Base-by-base conservation (phyloP, 371 early-diverging fungal genomes). In the Apophysomyces ossiformis region DNA sequence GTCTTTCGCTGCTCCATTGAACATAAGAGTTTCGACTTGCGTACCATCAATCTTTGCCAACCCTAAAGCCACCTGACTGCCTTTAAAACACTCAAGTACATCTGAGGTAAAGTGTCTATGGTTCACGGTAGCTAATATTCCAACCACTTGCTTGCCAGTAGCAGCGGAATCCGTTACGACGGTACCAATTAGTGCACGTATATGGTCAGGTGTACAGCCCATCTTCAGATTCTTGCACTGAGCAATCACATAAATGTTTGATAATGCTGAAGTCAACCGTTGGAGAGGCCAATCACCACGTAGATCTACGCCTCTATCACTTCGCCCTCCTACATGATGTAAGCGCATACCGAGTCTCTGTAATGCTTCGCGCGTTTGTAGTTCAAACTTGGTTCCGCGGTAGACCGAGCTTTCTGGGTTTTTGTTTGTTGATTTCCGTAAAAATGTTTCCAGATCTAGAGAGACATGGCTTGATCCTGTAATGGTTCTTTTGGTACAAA, bases 251-350 rank as follows among this genome's bases (percentile, higher is more conserved):
- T 41, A 18, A 2, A 64, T 18, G 60, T 50, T 12, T 18, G n/a
- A 59, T 38, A 37, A 37, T 57, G 47, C 16, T 18, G 47, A 9
- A 15, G 18, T 57, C 7, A 68, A 37, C 1, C 58, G 60, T 15
- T 43, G 16, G 5, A 65, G 54, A 13, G 65, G 71, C 83, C 83
- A 82, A 5, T 57, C 37, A 4, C 83, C 83, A 41, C 74, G 57
- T 0, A 82, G 46, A 66, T 82, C 83, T 16, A 82, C 65, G 5
- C 83, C 83, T 21, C 78, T 67, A 60, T 82, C 83, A 8, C 74
- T 66, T 54, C 64, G 69, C 8, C 83, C 83, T 7, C 83, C 83
- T 7, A 71, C 73, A 61, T 75, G 78, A 21, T 58, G 58, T 8
- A 82, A 58, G n/a, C 50, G 46, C 80, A 82, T 79, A 9, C 77